A percentile compares a stretch with the other conserved stretches of the same genome.
These are phyloP conservation scores for Plasmodium vivax DNA, from an alignment of 169 alveolate species.

Conservation along the genomic window DNA sequence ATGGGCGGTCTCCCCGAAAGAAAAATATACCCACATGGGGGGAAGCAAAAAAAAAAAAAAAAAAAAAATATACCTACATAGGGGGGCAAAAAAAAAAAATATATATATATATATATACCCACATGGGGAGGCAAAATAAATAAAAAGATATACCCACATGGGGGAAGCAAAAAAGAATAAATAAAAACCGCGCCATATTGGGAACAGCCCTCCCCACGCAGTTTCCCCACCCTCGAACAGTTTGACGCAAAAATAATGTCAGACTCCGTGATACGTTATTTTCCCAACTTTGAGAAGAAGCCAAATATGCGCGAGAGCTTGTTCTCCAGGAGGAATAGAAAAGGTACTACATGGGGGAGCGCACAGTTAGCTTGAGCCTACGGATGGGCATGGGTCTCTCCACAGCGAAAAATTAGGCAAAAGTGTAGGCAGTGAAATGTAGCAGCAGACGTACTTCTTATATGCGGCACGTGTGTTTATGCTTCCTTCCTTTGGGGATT, in stretches of 20 bases:
- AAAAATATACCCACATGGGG: not conserved
- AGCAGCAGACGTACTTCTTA: not conserved
- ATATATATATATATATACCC: too few species aligned
- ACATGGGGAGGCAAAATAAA: not conserved
- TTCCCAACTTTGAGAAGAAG: conserved; percentile 40
- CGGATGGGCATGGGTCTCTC: not conserved
- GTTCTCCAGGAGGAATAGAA: conserved; percentile 28
- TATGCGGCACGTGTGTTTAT: not conserved
- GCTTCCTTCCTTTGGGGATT: not conserved
- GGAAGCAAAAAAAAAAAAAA: too few species aligned
- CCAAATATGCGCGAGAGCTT: conserved; percentile 67
- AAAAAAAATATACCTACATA: not conserved
- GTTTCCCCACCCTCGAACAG: not conserved
- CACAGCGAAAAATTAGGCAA: not conserved
- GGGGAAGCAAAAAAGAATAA: not conserved
- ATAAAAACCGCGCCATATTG: not conserved
- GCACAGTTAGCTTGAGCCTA: not conserved
- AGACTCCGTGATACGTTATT: conserved; percentile 7
- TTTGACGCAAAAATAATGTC: conserved; percentile 29
- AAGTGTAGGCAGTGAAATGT: not conserved
- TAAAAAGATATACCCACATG: not conserved
- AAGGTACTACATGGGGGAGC: conserved; percentile 10
- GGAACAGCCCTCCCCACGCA: not conserved
- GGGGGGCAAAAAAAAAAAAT: not conserved
- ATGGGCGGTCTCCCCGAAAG: not conserved